Evolutionary conservation across 129 eudicot species (phyloP), one percentile per base, ranked within the genome.

Genomic region (Gnaphalium uliginosum): DNA sequence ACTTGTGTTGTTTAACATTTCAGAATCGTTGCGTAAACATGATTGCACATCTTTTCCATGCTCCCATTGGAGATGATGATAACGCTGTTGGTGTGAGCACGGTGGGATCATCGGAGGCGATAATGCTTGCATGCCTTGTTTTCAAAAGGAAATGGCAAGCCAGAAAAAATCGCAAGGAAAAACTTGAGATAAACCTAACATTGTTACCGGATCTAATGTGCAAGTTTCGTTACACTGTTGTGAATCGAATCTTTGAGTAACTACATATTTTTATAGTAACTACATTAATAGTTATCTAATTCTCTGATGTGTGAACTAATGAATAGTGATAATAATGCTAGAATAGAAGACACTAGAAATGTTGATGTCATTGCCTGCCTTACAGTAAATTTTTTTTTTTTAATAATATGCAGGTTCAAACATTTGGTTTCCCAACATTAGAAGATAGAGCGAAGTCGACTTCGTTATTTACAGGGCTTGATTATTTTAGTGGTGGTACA

Each of bases 61-160:
- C 97, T 29, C 97, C 94, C 5, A 69, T 91, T 39, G 87, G 85
- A 33, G 94, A 82, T 48, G 79, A 74, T 8, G 90, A 83, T 54
- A 56, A 78, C 0, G 97, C 97, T 29, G 74, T 86, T 10, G 97
- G 94, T 2, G 92, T 90, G 10, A 87, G 94, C 17, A 91, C 94
- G 8, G 92, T 91, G 18, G 94, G 97, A 25, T 91, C 97, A 57
- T 91, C 97, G 8, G 94, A 91, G 73, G 97, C 97, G 6, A 91
- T 88, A 69, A 91, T 91, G 97, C 89, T 91, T 66, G 97, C 94
- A 2, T 94, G 97, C 41, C 91, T 91, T 60, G 97, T 94, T 74
- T 91, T 91, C 14, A 91, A 86, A 69, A 85, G 97, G 66, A 91
- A 91, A 60, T 91, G 92, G 97, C 89, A 84, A 48, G 86, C 86